These are phyloP conservation scores for Rubia tinctorum DNA, from an alignment of 305 asterid genomes.

Conservation along the genomic window DNA sequence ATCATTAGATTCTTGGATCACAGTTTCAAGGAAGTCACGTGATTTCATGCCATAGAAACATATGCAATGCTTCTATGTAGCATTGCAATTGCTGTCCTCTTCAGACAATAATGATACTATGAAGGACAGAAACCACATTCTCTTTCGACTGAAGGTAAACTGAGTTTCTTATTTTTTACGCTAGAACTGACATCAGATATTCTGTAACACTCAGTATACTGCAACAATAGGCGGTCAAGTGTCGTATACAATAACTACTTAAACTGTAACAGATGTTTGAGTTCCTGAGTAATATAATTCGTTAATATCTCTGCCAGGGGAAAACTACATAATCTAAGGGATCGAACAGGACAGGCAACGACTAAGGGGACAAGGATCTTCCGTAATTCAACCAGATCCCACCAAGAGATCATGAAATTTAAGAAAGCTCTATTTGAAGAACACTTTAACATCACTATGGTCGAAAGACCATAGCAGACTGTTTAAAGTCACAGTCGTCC, in stretches of 20 bases:
- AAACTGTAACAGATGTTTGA: not conserved
- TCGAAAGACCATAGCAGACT: not conserved
- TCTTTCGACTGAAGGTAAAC: not conserved
- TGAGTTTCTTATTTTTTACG: not conserved
- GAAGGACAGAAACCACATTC: not conserved
- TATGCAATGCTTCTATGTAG: not conserved
- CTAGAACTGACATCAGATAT: not conserved
- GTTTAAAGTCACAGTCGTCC: not conserved
- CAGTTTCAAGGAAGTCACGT: not conserved
- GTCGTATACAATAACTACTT: too few relatives aligned
- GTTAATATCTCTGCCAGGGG: not conserved
- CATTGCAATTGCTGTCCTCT: too few relatives aligned
- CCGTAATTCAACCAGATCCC: not conserved
- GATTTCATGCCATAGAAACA: not conserved
- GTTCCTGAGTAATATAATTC: not conserved
- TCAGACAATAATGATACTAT: not conserved
- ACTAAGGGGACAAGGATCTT: not conserved
- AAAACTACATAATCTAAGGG: not conserved
- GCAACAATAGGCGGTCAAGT: too few relatives aligned
- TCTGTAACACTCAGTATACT: not conserved
- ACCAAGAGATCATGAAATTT: not conserved
- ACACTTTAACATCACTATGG: not conserved
- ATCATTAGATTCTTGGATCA: slow-evolving; percentile 19
- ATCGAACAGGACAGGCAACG: not conserved
- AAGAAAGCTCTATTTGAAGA: not conserved